Evolutionary conservation across 768 basidiomycete genomes (phyloP).

Genomic region (Amanita inopinata): DNA sequence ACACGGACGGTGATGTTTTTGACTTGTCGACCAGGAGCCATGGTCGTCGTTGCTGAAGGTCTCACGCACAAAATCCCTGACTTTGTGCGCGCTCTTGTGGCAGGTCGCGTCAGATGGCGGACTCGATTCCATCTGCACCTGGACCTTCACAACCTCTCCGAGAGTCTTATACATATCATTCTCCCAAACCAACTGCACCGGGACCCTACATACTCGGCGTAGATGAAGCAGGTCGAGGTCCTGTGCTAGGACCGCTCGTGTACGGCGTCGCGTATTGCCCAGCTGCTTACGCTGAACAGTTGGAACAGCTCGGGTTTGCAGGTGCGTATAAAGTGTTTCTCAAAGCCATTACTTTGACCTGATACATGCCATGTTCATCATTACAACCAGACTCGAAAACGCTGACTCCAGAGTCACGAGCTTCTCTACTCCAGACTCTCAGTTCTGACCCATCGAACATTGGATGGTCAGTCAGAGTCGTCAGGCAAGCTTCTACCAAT

Average conservation of each 20-base stretch:
- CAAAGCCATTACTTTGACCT: no score
- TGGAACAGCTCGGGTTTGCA: constrained; percentile 84
- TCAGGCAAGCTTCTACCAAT: constrained; percentile 42
- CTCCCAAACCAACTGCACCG: constrained; percentile 51
- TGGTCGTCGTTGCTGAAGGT: constrained; percentile 16
- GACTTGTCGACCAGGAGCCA: constrained; percentile 53
- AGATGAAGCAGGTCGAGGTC: constrained; percentile 97
- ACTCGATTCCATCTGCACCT: constrained; percentile 52
- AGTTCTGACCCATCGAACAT: constrained; percentile 62
- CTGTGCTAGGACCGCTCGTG: constrained; percentile 91
- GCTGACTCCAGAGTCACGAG: constrained; percentile 61
- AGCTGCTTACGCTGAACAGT: constrained; percentile 55
- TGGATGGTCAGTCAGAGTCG: constrained; percentile 75
- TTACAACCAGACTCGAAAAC: constrained; percentile 80
- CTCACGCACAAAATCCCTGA: not conserved
- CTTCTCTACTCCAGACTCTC: constrained; percentile 54
- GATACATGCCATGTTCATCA: not conserved
- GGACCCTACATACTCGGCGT: constrained; percentile 94
- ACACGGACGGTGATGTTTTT: constrained; percentile 54
- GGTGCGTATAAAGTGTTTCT: no score
- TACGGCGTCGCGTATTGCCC: constrained; percentile 96
- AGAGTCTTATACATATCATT: constrained; percentile 73
- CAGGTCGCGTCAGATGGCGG: no score
- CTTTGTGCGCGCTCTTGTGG: no score
- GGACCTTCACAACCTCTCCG: constrained; percentile 47